These are phyloP conservation scores for Apiotrichum akiyoshidainum DNA, from an alignment of 1,284 basidiomycete species.

Conservation along the genomic window DNA sequence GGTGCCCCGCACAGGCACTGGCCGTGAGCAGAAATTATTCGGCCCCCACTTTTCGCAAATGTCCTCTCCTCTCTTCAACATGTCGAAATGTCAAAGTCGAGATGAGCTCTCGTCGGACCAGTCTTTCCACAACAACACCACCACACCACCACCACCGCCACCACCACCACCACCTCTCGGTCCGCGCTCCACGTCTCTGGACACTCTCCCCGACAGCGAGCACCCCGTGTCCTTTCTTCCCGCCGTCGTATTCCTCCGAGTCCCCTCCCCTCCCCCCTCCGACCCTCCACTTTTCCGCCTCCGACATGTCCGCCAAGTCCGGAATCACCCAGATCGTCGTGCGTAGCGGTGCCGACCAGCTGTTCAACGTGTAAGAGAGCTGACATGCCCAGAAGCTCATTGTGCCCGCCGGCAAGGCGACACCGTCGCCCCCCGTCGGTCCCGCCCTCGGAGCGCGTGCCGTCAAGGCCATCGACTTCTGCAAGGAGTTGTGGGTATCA, in stretches of 20 bases:
- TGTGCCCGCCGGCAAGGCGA: slow-evolving; percentile 89
- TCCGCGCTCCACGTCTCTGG: too few relatives aligned
- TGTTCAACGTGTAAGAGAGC: neutral
- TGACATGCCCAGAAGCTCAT: slow-evolving; percentile 65
- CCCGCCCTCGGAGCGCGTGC: slow-evolving; percentile 96
- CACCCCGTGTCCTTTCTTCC: neutral
- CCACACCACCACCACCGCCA: too few relatives aligned
- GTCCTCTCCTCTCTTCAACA: too few relatives aligned
- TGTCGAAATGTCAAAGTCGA: too few relatives aligned
- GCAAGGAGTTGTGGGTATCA: slow-evolving; percentile 72
- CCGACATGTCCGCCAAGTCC: slow-evolving; percentile 19
- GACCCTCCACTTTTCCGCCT: neutral
- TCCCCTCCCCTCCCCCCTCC: neutral
- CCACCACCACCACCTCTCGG: too few relatives aligned
- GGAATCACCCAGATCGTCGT: slow-evolving; percentile 23
- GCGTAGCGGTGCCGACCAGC: neutral
- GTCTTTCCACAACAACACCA: too few relatives aligned
- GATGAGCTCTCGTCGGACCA: too few relatives aligned
- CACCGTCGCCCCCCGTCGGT: slow-evolving; percentile 93
- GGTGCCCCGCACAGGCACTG: too few relatives aligned
- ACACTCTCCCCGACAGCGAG: too few relatives aligned
- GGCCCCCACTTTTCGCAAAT: too few relatives aligned
- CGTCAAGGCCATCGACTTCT: slow-evolving; percentile 99
- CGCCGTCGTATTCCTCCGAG: neutral
- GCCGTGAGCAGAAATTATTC: too few relatives aligned